Evolutionary conservation across 805 yeast species (phyloP), one percentile per base, ranked within the genome.

Genomic region (Saturnispora quitensis): DNA sequence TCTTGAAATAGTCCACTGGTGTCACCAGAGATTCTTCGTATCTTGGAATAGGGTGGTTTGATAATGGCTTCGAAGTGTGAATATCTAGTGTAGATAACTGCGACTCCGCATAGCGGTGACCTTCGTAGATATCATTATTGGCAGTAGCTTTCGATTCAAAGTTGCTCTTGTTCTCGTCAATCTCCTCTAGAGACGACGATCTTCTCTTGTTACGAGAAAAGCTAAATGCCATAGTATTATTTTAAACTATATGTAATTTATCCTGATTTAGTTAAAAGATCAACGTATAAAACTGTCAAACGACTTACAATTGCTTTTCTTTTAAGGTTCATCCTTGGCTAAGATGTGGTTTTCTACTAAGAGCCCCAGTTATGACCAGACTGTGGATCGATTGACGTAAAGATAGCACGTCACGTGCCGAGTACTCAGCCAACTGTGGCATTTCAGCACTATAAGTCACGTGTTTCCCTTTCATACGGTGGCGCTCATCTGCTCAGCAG

Each of bases 1-100:
- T 58, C 35, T 55, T 51, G 2, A 57, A 57, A 48, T 66, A 69
- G 25, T 65, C 72, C 13, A 52, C 48, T 15, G 62, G 53, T 1
- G 53, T 54, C 2, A 69, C 55, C 1, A 60, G 45, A 3, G 58
- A 55, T 44, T 68, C 71, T 18, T 58, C 55, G 44, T 62, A 64
- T 36, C 42, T 22, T 5, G 18, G 18, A 12, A 50, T 44, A 2
- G 48, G 12, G 8, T 43, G 12, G 31, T 44, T 43, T 15, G n/a
- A 15, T 9, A 31, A 28, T 4, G 51, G 51, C 12, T 35, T 28
- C 27, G 17, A 20, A 17, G 47, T 49, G 2, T 15, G 34, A 27
- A 35, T 25, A 13, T 49, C 51, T 20, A 27, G 31, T 13, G 27
- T 27, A 3, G 47, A 38, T 15, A 34, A 10, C 36, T 49, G 47